Conservation (phyloP, 352 stramenopile genomes). For the Thalassiosira livingstoniorum region DNA sequence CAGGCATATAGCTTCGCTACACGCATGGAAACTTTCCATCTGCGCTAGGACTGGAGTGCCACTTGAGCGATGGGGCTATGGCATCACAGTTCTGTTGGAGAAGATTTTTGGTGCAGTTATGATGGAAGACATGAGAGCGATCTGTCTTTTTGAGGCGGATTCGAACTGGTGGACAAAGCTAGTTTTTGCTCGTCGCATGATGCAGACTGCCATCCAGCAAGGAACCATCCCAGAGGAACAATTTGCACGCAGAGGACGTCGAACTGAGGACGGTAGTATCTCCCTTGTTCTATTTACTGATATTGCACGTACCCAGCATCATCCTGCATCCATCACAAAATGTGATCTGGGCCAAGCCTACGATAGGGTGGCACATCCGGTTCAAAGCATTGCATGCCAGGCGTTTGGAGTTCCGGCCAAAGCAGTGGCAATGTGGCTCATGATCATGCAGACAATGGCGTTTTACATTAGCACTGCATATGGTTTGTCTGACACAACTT, state of each 20-base stretch:
- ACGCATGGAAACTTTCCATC: not conserved
- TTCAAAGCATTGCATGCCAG: not conserved
- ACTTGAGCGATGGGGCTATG: not conserved
- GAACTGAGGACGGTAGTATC: not conserved
- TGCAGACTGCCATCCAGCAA: not conserved
- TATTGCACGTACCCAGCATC: not conserved
- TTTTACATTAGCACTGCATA: slow-evolving; percentile 15
- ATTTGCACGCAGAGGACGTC: slow-evolving; percentile 6
- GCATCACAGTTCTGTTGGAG: not conserved
- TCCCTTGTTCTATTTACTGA: not conserved
- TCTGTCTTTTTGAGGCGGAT: slow-evolving; percentile 5
- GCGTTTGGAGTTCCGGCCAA: not conserved
- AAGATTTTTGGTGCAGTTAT: slow-evolving; percentile 1
- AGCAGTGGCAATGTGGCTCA: not conserved
- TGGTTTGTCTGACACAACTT: slow-evolving; percentile 11
- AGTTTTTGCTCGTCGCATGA: slow-evolving; percentile 21
- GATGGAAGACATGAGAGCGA: not conserved
- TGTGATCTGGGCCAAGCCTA: slow-evolving; percentile 15
- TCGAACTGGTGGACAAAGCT: slow-evolving; percentile 15
- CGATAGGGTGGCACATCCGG: not conserved
- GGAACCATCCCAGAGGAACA: not conserved
- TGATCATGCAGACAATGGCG: slow-evolving; percentile 9
- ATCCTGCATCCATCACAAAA: not conserved
- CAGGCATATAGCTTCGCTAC: too few relatives aligned
- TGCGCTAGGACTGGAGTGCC: too few relatives aligned